phyloP scores from a whole-genome alignment of 225 moss, liverwort and hornwort species.

The Thuidium tamariscinum region DNA sequence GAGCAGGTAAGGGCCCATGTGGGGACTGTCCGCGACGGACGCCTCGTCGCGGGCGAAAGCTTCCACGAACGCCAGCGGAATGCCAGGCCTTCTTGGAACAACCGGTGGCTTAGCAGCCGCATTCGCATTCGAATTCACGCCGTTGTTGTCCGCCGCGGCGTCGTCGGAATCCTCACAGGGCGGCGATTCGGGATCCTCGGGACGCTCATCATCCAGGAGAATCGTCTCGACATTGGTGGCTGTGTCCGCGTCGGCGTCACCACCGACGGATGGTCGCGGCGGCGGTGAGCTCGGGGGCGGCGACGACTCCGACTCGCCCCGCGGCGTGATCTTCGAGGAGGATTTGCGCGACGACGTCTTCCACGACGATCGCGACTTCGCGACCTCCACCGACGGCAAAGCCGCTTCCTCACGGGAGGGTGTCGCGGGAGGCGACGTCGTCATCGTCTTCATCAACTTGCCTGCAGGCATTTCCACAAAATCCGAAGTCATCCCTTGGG shows the following conservation, averaged over 20 bases:
- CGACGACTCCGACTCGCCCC: neutral
- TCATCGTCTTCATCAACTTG: neutral
- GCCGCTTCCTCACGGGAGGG: neutral
- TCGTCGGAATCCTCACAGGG: neutral
- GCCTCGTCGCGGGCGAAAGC: conserved; percentile 30
- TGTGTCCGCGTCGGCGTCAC: neutral
- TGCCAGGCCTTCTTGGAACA: neutral
- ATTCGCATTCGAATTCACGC: neutral
- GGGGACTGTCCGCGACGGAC: conserved; percentile 23
- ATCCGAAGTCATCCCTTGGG: conserved; percentile 3
- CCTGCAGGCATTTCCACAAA: conserved; percentile 11
- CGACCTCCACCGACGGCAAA: neutral
- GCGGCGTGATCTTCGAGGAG: conserved; percentile 3
- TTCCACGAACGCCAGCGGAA: conserved; percentile 23
- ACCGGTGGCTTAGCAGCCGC: neutral
- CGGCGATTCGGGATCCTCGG: neutral
- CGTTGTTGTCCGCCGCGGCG: neutral
- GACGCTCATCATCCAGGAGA: neutral
- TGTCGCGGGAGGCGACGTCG: neutral
- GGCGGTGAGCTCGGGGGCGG: neutral
- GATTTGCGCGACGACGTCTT: conserved; percentile 3
- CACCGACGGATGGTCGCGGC: neutral
- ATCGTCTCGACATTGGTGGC: neutral
- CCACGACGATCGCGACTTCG: conserved; percentile 12
- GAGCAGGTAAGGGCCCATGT: conserved; percentile 38